Evolutionary conservation across 495 filamentous ascomycete genomes (phyloP).

Genomic region (Neurospora terricola): DNA sequence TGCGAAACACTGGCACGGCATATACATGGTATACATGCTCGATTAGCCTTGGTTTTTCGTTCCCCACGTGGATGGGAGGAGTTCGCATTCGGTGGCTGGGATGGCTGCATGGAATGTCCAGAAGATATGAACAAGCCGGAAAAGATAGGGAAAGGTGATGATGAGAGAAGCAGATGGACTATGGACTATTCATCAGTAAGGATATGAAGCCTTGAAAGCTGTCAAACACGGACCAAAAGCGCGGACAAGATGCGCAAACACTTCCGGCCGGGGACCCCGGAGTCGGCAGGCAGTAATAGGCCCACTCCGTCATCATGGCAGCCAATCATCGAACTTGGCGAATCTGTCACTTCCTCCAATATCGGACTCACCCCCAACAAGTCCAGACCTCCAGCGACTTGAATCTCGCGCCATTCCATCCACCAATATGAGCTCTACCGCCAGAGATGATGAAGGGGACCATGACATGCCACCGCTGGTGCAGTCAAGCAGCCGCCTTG

Average conservation of each 20-base stretch:
- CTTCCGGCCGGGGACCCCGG: background rate
- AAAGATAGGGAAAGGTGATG: background rate
- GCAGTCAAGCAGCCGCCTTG: conserved; percentile 5
- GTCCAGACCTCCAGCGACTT: background rate
- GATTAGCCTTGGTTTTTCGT: background rate
- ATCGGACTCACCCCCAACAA: background rate
- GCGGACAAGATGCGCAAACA: background rate
- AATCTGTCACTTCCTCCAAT: background rate
- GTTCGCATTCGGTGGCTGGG: background rate
- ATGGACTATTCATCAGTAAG: background rate
- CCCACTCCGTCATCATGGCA: background rate
- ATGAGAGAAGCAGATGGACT: background rate
- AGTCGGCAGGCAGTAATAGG: background rate
- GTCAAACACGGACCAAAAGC: background rate
- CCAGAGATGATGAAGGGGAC: background rate
- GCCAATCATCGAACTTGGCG: background rate
- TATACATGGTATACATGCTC: background rate
- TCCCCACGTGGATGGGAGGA: background rate
- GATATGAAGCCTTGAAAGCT: background rate
- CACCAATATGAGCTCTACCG: background rate
- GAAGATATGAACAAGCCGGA: background rate
- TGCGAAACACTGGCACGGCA: background rate
- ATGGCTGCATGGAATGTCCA: background rate
- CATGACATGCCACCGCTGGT: background rate
- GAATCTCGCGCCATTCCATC: background rate